Conservation (phyloP, 108 stramenopile species). For the Schizochytrium sp. region DNA sequence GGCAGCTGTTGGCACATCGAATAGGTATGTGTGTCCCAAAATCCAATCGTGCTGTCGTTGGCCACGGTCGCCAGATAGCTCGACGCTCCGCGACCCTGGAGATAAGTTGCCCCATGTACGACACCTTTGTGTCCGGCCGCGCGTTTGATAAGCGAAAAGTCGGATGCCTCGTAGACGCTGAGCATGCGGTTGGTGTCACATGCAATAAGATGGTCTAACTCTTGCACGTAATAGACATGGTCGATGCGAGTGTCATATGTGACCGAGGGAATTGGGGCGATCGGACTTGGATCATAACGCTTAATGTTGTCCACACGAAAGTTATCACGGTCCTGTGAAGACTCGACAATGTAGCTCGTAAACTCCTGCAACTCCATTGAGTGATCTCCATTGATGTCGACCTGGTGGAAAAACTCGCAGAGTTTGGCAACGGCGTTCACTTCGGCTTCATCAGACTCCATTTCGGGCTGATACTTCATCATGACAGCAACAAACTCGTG, state of each 20-base stretch:
- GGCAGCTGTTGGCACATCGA: constrained; percentile 18
- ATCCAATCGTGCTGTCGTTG: neutral
- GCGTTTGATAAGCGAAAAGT: neutral
- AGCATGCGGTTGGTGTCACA: constrained; percentile 3
- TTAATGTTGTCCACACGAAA: constrained; percentile 6
- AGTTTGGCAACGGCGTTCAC: constrained; percentile 1
- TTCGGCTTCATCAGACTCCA: neutral
- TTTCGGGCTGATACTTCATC: constrained; percentile 10
- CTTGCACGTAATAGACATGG: neutral
- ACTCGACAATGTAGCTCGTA: constrained; percentile 29
- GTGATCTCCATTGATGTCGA: constrained; percentile 34
- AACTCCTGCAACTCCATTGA: constrained; percentile 35
- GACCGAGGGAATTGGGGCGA: neutral
- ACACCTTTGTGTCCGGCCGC: neutral
- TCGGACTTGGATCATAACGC: neutral
- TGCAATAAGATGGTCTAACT: neutral
- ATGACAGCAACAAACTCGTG: constrained; percentile 9
- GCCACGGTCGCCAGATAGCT: constrained; percentile 3
- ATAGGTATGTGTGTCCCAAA: neutral
- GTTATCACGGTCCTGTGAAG: neutral
- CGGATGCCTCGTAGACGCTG: neutral
- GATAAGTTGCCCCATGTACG: neutral
- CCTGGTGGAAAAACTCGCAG: constrained; percentile 26
- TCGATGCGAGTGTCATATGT: constrained; percentile 4
- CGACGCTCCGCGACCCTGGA: neutral